Evolutionary conservation across 352 stramenopile species (phyloP).

Genomic region (Phytophthora ramorum): DNA sequence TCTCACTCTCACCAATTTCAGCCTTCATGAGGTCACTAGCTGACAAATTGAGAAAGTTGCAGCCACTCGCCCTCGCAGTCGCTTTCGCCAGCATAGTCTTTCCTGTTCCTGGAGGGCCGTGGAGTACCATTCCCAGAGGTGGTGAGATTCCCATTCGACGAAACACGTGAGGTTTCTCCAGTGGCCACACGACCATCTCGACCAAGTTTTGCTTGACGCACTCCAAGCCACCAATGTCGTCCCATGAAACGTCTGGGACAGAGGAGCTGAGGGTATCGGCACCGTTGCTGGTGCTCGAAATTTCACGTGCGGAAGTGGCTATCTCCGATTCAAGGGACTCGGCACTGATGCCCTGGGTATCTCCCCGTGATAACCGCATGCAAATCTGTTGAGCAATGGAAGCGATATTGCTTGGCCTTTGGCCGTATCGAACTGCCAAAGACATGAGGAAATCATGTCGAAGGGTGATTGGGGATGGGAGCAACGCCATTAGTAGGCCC

Average conservation of each 20-base stretch:
- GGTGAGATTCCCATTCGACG: slow-evolving; percentile 81
- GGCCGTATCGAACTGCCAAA: slow-evolving; percentile 76
- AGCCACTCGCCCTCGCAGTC: slow-evolving; percentile 74
- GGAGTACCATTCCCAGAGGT: slow-evolving; percentile 76
- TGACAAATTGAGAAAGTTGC: slow-evolving; percentile 83
- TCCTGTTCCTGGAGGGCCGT: slow-evolving; percentile 82
- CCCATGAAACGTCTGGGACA: slow-evolving; percentile 71
- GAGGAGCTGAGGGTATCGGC: slow-evolving; percentile 49
- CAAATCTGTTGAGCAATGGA: slow-evolving; percentile 60
- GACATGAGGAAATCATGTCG: slow-evolving; percentile 60
- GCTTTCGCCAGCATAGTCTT: slow-evolving; percentile 91
- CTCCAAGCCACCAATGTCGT: slow-evolving; percentile 77
- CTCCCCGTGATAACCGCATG: slow-evolving; percentile 14
- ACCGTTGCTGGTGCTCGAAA: slow-evolving; percentile 45
- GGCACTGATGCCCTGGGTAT: slow-evolving; percentile 9
- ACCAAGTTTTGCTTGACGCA: slow-evolving; percentile 77
- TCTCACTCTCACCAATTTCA: slow-evolving; percentile 88
- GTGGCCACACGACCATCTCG: slow-evolving; percentile 89
- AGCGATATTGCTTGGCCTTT: slow-evolving; percentile 75
- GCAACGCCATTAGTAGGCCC: slow-evolving; percentile 49
- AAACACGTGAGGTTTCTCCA: slow-evolving; percentile 85
- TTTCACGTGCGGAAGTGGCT: slow-evolving; percentile 49
- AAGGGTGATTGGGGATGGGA: slow-evolving; percentile 42
- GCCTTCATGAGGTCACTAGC: slow-evolving; percentile 84
- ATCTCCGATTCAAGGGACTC: slow-evolving; percentile 50